Conservation (phyloP, 164 flowering plant species). For the Kalanchoe fedtschenkoi region DNA sequence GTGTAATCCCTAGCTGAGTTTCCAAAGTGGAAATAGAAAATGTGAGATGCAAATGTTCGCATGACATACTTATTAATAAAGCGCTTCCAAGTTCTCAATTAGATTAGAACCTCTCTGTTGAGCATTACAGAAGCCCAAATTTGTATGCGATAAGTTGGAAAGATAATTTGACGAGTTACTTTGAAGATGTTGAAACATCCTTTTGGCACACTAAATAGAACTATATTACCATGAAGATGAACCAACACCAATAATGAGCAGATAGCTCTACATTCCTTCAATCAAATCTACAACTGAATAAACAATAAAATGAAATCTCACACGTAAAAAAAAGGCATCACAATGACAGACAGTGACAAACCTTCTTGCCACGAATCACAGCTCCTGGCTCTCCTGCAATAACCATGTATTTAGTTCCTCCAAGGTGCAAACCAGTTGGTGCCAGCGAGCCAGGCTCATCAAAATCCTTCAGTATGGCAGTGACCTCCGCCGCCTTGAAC, state of each 20-base stretch:
- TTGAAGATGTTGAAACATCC: not conserved
- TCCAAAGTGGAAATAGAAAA: no score
- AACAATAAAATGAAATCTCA: not conserved
- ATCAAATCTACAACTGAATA: not conserved
- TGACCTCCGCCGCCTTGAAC: constrained; percentile 37
- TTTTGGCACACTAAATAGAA: not conserved
- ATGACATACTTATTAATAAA: no score
- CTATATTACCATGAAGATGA: no score
- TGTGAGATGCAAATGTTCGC: no score
- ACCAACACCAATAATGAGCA: no score
- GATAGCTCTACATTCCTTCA: not conserved
- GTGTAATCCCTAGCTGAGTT: no score
- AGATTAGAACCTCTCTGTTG: no score
- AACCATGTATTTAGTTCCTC: constrained; percentile 49
- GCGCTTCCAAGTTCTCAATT: no score
- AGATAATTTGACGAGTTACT: no score
- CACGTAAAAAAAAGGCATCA: not conserved
- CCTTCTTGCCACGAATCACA: constrained; percentile 65
- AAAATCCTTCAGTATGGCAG: constrained; percentile 37
- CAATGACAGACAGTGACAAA: not conserved
- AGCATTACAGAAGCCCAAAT: no score
- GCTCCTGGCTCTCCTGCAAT: constrained; percentile 55
- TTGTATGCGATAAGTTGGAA: no score
- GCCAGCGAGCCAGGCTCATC: constrained; percentile 53
- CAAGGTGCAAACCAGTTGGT: constrained; percentile 45